These are phyloP conservation scores for Ophiostoma sp. DNA, from an alignment of 2,329 filamentous ascomycete species.

Conservation along the genomic window DNA sequence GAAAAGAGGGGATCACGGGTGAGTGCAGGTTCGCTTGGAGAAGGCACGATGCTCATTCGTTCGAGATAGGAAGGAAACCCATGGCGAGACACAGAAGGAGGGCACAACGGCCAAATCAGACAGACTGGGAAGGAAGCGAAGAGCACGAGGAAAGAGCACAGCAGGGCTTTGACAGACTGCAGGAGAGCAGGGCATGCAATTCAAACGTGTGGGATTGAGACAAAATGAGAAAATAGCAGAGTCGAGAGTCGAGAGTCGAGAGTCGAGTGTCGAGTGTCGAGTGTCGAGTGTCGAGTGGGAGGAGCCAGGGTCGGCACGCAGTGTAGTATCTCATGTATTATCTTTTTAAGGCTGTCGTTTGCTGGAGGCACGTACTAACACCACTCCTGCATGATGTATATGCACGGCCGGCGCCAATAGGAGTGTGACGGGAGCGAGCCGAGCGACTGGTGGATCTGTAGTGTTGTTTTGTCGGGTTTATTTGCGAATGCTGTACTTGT, in stretches of 20 bases:
- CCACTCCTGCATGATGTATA: constrained; percentile 10
- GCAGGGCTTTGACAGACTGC: background rate
- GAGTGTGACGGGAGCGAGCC: constrained; percentile 14
- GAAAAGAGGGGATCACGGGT: constrained; percentile 1
- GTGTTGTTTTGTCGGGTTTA: background rate
- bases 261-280: background rate
- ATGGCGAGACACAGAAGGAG: background rate
- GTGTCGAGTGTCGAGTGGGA: background rate
- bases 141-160: background rate
- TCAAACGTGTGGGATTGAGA: background rate
- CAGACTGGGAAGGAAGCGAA: background rate
- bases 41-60: constrained; percentile 10
- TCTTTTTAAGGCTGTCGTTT: constrained; percentile 9
- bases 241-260: too few relatives aligned
- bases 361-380: constrained; percentile 9
- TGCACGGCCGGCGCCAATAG: constrained; percentile 13
- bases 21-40: background rate
- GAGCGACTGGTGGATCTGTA: background rate
- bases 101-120: background rate
- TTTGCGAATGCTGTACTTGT: background rate
- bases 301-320: background rate
- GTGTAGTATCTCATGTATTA: background rate
- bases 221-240: background rate
- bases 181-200: too few relatives aligned
- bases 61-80: constrained; percentile 3